These are phyloP conservation scores for Tephrocybe rancida DNA, from an alignment of 768 basidiomycete species.

Conservation along the genomic window DNA sequence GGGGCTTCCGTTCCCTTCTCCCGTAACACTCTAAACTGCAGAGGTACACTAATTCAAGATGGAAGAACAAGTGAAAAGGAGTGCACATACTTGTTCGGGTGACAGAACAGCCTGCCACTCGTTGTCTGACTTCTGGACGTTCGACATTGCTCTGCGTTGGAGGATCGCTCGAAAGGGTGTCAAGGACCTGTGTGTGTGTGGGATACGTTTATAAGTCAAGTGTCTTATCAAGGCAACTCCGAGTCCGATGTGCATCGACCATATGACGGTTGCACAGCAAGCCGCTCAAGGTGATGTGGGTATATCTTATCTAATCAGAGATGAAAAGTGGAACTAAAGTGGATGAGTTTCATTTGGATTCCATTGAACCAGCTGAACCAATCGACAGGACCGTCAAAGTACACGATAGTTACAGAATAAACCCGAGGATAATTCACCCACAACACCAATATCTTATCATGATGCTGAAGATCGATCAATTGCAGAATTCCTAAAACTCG, in stretches of 20 bases:
- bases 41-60: not conserved
- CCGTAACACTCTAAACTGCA: conserved; percentile 82
- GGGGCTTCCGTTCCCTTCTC: conserved; percentile 86
- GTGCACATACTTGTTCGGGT: conserved; percentile 70
- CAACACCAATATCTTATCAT: conserved; percentile 9
- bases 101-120: conserved; percentile 87
- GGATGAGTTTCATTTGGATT: too few relatives aligned
- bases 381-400: not conserved
- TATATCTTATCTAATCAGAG: not conserved
- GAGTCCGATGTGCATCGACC: conserved; percentile 2
- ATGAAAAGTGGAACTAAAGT: conserved; percentile 1
- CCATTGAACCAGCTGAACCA: not conserved
- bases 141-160: conserved; percentile 37
- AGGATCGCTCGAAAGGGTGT: not conserved
- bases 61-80: not conserved
- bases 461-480: conserved; percentile 44
- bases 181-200: not conserved
- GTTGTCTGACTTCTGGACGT: conserved; percentile 56
- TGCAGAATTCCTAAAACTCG: conserved; percentile 76
- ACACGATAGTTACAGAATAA: not conserved
- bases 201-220: conserved; percentile 3
- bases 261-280: conserved; percentile 10
- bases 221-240: conserved; percentile 12
- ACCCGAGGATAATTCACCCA: not conserved
- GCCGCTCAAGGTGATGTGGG: not conserved